Conservation (phyloP, 176 grass and related monocot genomes). For the Musa schizocarpa region DNA sequence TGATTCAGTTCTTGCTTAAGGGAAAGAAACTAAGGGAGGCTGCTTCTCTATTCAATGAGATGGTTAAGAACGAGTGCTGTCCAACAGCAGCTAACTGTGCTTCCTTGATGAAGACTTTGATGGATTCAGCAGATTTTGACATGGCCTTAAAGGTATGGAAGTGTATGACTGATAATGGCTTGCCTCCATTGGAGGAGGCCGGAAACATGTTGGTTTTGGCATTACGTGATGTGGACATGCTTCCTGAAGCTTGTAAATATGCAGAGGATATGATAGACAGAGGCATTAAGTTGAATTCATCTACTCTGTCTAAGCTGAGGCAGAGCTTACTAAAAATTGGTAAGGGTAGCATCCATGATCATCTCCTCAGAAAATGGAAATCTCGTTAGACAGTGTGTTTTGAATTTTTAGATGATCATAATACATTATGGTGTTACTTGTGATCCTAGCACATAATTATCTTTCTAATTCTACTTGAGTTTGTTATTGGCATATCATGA, state of each 20-base stretch:
- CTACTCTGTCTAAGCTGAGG: conserved; percentile 60
- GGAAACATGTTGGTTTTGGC: conserved; percentile 64
- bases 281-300: conserved; percentile 61
- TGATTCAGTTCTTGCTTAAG: conserved; percentile 48
- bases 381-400: conserved; percentile 17
- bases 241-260: conserved; percentile 91
- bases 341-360: conserved; percentile 49
- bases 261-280: conserved; percentile 82
- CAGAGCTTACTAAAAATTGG: conserved; percentile 46
- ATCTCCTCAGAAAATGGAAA: conserved; percentile 72
- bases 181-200: conserved; percentile 49
- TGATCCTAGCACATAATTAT: neutral
- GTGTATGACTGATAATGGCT: conserved; percentile 52
- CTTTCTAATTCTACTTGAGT: no score
- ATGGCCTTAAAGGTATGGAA: conserved; percentile 59
- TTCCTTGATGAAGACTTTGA: conserved; percentile 29
- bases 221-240: conserved; percentile 34
- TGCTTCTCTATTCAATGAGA: conserved; percentile 57
- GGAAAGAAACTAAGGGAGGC: conserved; percentile 45
- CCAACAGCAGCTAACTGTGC: conserved; percentile 26
- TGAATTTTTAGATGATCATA: neutral
- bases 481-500: no score
- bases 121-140: conserved; percentile 47
- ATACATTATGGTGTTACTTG: neutral
- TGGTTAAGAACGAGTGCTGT: conserved; percentile 66